These are phyloP conservation scores for Globisporangium ultimum DNA, from an alignment of 352 stramenopile species.

Conservation along the genomic window DNA sequence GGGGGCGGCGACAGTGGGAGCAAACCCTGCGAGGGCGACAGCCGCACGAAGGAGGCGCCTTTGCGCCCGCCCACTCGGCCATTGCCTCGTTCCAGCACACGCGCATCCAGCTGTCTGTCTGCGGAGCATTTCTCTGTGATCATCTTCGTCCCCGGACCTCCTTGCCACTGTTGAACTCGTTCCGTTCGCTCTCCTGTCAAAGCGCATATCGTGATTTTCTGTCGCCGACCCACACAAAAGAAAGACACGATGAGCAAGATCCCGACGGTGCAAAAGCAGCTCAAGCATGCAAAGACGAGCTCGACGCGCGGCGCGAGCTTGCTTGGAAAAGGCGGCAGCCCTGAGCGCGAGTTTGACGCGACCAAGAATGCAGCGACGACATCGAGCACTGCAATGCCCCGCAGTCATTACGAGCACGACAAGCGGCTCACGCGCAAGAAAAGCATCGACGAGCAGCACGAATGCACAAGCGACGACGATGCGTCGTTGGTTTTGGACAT, in stretches of 20 bases:
- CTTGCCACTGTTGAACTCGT: neutral
- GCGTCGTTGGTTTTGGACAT: neutral
- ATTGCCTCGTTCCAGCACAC: neutral
- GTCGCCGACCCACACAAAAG: neutral
- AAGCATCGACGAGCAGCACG: conserved; percentile 13
- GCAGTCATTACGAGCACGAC: neutral
- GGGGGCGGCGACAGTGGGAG: neutral
- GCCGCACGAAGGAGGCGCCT: neutral
- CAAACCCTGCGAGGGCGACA: neutral
- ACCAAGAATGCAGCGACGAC: neutral
- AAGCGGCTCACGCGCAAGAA: conserved; percentile 12
- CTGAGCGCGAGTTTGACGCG: conserved; percentile 1
- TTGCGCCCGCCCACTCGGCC: neutral
- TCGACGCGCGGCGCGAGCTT: conserved; percentile 19
- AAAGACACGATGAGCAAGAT: conserved; percentile 25
- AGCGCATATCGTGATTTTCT: neutral
- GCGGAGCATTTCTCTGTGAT: neutral
- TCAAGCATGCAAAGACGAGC: conserved; percentile 26
- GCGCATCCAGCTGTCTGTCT: neutral
- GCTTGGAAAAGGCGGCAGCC: conserved; percentile 1
- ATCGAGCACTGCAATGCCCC: neutral
- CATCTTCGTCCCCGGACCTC: neutral
- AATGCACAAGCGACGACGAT: conserved; percentile 9
- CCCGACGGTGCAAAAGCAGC: conserved; percentile 21
- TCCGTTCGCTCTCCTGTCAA: neutral